Evolutionary conservation across 2,329 filamentous ascomycete genomes (phyloP).

Genomic region (Pestalotiopsis sp.): DNA sequence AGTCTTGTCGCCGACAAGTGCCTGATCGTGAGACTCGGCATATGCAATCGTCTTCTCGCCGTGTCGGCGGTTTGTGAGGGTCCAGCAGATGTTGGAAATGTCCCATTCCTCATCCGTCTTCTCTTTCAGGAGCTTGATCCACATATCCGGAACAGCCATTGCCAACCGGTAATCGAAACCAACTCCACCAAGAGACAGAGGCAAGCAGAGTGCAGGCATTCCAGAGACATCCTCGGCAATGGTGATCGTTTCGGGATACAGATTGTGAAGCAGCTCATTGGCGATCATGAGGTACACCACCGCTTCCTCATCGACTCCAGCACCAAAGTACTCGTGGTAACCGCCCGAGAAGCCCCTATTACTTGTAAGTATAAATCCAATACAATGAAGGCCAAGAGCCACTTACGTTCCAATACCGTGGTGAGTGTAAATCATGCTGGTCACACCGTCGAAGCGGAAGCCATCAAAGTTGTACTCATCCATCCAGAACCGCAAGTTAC

Average conservation of each 20-base stretch:
- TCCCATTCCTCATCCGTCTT: conserved; percentile 91
- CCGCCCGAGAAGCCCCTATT: conserved; percentile 89
- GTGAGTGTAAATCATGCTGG: conserved; percentile 95
- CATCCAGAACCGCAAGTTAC: conserved; percentile 98
- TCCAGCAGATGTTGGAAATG: conserved; percentile 81
- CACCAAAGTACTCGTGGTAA: conserved; percentile 97
- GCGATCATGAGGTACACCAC: conserved; percentile 95
- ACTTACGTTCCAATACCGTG: conserved; percentile 95
- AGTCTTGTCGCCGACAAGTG: conserved; percentile 94
- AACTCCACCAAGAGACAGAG: conserved; percentile 82
- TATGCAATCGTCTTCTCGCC: conserved; percentile 99
- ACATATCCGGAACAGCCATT: conserved; percentile 98
- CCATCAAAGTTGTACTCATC: conserved; percentile 96
- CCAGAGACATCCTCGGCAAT: conserved; percentile 97
- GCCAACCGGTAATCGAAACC: conserved; percentile 97
- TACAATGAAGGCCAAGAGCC: not conserved
- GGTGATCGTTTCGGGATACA: conserved; percentile 87
- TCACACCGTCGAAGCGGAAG: conserved; percentile 97
- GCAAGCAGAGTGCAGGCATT: conserved; percentile 94
- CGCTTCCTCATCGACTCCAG: conserved; percentile 87
- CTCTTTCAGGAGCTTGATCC: conserved; percentile 98
- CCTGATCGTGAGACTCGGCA: conserved; percentile 95
- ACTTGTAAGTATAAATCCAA: conserved; percentile 24
- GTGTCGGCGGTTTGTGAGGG: conserved; percentile 87
- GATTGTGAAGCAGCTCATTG: conserved; percentile 90